phyloP scores from a whole-genome alignment of 345 rosid genomes.

The Boechera stricta region DNA sequence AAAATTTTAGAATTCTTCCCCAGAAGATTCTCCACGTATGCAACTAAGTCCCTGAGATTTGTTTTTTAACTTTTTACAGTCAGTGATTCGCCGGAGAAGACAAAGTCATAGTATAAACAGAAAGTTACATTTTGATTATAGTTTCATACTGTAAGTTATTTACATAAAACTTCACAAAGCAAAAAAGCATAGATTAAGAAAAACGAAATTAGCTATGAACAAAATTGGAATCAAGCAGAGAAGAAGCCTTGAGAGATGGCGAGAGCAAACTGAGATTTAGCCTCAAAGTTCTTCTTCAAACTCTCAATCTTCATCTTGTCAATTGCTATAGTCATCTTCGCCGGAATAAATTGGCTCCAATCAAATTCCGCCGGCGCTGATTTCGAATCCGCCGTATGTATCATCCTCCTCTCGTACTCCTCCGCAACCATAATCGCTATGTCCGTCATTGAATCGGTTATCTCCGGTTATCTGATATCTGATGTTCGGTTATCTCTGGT shows the following conservation, averaged over 20 bases:
- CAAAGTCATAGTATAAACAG: conserved; percentile 8
- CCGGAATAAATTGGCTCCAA: conserved; percentile 33
- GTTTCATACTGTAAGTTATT: neutral
- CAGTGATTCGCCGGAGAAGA: conserved; percentile 34
- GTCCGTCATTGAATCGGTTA: conserved; percentile 44
- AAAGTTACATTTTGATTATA: conserved; percentile 2
- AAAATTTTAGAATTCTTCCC: neutral
- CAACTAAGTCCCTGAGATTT: conserved; percentile 22
- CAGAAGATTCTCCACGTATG: neutral
- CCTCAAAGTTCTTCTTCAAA: conserved; percentile 37
- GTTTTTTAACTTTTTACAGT: neutral
- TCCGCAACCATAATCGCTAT: conserved; percentile 48
- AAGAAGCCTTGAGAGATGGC: conserved; percentile 42
- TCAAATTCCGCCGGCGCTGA: conserved; percentile 23
- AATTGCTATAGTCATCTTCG: conserved; percentile 29
- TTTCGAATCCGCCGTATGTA: conserved; percentile 17
- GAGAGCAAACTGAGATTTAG: conserved; percentile 41
- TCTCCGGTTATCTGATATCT: conserved; percentile 20
- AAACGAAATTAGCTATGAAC: conserved; percentile 20
- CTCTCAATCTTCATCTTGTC: conserved; percentile 39
- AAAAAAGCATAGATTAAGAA: neutral
- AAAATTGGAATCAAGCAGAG: conserved; percentile 37
- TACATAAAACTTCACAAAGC: conserved; percentile 16
- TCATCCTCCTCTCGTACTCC: conserved; percentile 44
- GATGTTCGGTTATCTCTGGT: conserved; percentile 35